These are phyloP conservation scores for Pseudogymnoascus sp. DNA, from an alignment of 2,329 filamentous ascomycete species.

Conservation along the genomic window DNA sequence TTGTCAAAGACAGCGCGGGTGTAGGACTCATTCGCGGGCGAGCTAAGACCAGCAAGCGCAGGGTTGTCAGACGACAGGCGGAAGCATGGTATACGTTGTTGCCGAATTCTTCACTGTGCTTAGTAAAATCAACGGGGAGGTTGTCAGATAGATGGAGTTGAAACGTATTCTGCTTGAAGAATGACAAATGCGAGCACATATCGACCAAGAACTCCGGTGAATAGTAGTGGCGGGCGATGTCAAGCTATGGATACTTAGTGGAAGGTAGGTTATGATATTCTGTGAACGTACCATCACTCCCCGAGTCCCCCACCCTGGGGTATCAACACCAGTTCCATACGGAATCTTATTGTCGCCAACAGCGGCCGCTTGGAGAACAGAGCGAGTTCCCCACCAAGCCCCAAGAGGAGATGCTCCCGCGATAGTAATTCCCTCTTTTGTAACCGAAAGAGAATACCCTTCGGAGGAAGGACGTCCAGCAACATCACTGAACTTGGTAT, in stretches of 20 bases:
- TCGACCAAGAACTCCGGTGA: conserved; percentile 44
- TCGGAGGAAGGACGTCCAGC: conserved; percentile 40
- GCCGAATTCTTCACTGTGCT: conserved; percentile 37
- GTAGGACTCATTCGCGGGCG: conserved; percentile 46
- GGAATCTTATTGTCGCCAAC: conserved; percentile 33
- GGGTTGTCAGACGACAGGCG: conserved; percentile 41
- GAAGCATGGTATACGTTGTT: conserved; percentile 40
- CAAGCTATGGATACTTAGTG: conserved; percentile 31
- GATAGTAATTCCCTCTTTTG: conserved; percentile 35
- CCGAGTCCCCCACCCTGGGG: conserved; percentile 41
- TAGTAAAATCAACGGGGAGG: conserved; percentile 39
- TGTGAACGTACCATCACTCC: conserved; percentile 34
- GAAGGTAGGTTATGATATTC: neutral
- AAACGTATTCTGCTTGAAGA: conserved; percentile 52
- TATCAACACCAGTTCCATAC: conserved; percentile 37
- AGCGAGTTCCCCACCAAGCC: conserved; percentile 49
- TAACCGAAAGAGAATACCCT: conserved; percentile 39
- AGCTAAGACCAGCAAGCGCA: conserved; percentile 40
- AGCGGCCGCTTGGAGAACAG: conserved; percentile 42
- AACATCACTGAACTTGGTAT: conserved; percentile 34
- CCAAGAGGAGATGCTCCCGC: conserved; percentile 45
- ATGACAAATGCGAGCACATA: conserved; percentile 51
- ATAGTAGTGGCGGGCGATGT: conserved; percentile 48
- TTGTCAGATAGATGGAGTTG: conserved; percentile 52
- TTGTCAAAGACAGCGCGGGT: conserved; percentile 41